These are phyloP conservation scores for Harringtonia aguacate DNA, from an alignment of 2,329 filamentous ascomycete genomes.

Conservation along the genomic window DNA sequence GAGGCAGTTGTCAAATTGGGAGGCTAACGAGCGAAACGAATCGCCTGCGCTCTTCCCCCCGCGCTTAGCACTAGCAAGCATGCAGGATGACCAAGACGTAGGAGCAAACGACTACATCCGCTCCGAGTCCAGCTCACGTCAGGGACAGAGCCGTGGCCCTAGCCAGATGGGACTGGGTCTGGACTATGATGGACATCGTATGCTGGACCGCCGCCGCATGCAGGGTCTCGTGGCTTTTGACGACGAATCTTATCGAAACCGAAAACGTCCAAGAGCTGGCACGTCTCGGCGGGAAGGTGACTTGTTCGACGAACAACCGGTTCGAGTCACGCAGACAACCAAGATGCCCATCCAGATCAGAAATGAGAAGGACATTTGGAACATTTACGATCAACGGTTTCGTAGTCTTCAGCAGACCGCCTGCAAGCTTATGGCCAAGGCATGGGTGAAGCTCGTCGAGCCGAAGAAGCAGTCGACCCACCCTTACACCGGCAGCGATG, in stretches of 20 bases:
- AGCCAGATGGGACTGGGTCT: background rate
- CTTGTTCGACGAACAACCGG: slow-evolving; percentile 26
- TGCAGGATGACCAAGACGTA: slow-evolving; percentile 1
- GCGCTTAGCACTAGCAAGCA: background rate
- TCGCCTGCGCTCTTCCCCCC: background rate
- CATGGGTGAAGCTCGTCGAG: slow-evolving; percentile 64
- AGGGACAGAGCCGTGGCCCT: background rate
- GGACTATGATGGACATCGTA: slow-evolving; percentile 15
- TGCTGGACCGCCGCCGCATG: slow-evolving; percentile 14
- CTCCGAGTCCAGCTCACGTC: background rate
- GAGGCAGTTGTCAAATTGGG: too few relatives aligned
- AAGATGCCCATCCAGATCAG: slow-evolving; percentile 40
- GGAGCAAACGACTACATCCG: background rate
- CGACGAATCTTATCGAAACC: slow-evolving; percentile 20
- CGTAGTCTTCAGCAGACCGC: slow-evolving; percentile 59
- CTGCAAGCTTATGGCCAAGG: slow-evolving; percentile 63
- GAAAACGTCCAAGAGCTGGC: slow-evolving; percentile 24
- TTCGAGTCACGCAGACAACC: slow-evolving; percentile 21
- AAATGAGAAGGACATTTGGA: slow-evolving; percentile 41
- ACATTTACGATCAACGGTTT: slow-evolving; percentile 51
- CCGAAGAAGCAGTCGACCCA: slow-evolving; percentile 69
- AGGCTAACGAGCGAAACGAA: too few relatives aligned
- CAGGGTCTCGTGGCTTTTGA: slow-evolving; percentile 14
- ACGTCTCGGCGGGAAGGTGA: slow-evolving; percentile 24
- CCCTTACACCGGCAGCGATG: slow-evolving; percentile 57